Percentiles rank a stretch among this genome's conserved stretches.
Evolutionary conservation across 2,329 filamentous ascomycete genomes (phyloP).

Genomic region (Hypoxylon sp.): DNA sequence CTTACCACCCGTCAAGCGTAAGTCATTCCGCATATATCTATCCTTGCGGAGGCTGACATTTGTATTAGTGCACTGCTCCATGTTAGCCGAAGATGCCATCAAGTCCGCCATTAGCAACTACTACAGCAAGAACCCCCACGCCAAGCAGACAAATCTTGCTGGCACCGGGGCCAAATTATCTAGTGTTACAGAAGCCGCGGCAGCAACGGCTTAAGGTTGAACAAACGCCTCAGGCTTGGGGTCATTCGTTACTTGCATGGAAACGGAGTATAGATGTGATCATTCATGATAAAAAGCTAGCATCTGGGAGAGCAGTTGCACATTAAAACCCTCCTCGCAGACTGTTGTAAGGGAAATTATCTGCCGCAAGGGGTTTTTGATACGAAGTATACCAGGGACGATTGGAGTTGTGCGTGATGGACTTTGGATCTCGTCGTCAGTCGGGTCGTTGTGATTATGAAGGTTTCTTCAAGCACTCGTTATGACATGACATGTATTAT

Average conservation of each 20-base stretch:
- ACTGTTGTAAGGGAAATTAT: not conserved
- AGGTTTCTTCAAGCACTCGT: slow-evolving; percentile 15
- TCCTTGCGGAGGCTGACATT: slow-evolving; percentile 36
- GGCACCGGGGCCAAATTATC: slow-evolving; percentile 77
- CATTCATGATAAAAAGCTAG: too few relatives aligned
- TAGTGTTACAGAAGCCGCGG: slow-evolving; percentile 55
- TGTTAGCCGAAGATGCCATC: slow-evolving; percentile 92
- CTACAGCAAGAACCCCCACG: slow-evolving; percentile 87
- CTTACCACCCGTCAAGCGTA: slow-evolving; percentile 79
- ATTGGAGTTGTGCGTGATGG: slow-evolving; percentile 16
- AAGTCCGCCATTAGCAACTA: slow-evolving; percentile 92
- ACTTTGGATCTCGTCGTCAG: slow-evolving; percentile 14
- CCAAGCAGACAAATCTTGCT: slow-evolving; percentile 76
- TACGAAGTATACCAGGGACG: slow-evolving; percentile 2
- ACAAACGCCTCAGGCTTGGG: not conserved
- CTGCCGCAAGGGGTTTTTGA: slow-evolving; percentile 3
- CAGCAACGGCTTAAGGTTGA: slow-evolving; percentile 32
- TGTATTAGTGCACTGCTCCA: slow-evolving; percentile 81
- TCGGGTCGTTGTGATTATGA: slow-evolving; percentile 7
- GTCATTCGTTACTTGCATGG: slow-evolving; percentile 25
- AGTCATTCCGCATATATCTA: slow-evolving; percentile 41
- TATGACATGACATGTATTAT: slow-evolving; percentile 24
- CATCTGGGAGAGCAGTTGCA: not conserved
- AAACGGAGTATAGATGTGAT: slow-evolving; percentile 30
- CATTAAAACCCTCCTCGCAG: not conserved